Percentiles rank a stretch among this genome's conserved stretches.
Evolutionary conservation across 106 monocot genomes (phyloP).

Genomic region (Alisma plantagoaquatica): DNA sequence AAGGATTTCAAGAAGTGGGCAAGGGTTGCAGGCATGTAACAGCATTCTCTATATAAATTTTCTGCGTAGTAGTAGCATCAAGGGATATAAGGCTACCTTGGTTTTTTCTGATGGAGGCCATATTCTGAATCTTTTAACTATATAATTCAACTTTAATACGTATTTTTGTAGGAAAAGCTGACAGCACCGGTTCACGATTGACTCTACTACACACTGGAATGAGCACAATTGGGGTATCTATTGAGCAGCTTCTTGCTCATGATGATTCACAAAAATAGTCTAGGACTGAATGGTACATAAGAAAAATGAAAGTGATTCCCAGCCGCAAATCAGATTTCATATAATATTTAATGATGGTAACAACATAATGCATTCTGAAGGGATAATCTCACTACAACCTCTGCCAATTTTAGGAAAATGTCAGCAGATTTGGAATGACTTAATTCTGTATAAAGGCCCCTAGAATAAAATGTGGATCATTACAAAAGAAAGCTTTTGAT

Average conservation of each 20-base stretch:
- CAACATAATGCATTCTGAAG: too few species aligned
- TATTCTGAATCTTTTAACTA: not conserved
- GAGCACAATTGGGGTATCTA: slow-evolving; percentile 22
- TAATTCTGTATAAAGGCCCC: too few species aligned
- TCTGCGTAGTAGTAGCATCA: not conserved
- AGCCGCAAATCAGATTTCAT: too few species aligned
- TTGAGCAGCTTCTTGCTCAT: slow-evolving; percentile 20
- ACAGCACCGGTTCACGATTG: slow-evolving; percentile 17
- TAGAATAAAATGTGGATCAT: too few species aligned
- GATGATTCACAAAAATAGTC: too few species aligned
- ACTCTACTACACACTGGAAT: slow-evolving; percentile 19
- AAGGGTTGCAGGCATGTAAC: slow-evolving; percentile 14
- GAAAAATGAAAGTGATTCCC: too few species aligned
- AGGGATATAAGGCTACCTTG: not conserved
- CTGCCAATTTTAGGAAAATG: too few species aligned
- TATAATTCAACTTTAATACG: not conserved
- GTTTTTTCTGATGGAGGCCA: not conserved
- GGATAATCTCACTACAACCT: too few species aligned
- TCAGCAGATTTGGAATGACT: too few species aligned
- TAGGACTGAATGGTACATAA: too few species aligned
- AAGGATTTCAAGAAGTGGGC: slow-evolving; percentile 28
- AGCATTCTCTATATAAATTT: not conserved
- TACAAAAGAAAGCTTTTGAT: too few species aligned
- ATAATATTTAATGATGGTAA: too few species aligned
- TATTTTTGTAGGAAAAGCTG: slow-evolving; percentile 21